A percentile compares a stretch with the other conserved stretches of the same genome.
Evolutionary conservation across 2,329 filamentous ascomycete genomes (phyloP).

Genomic region (Apiospora saccharicola): DNA sequence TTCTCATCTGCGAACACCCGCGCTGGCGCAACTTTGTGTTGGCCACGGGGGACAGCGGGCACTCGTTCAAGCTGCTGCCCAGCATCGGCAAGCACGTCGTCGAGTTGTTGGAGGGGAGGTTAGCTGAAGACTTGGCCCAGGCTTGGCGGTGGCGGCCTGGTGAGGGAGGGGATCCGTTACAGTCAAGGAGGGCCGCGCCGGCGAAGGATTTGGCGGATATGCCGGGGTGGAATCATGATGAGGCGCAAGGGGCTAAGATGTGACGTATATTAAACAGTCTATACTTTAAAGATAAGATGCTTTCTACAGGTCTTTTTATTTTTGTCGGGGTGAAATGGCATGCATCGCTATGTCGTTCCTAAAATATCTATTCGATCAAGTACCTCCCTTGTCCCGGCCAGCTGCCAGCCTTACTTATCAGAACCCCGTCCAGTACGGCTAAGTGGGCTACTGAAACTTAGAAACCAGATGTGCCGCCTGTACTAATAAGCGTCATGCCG

Average conservation of each 20-base stretch:
- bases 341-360: too few species aligned
- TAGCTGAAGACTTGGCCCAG: slow-evolving; percentile 47
- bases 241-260: background rate
- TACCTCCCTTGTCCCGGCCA: too few species aligned
- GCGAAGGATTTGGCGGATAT: slow-evolving; percentile 54
- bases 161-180: slow-evolving; percentile 47
- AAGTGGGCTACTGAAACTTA: too few species aligned
- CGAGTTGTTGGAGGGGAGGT: slow-evolving; percentile 49
- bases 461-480: too few species aligned
- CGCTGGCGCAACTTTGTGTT: slow-evolving; percentile 53
- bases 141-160: slow-evolving; percentile 55
- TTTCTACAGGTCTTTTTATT: too few species aligned
- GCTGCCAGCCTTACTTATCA: too few species aligned
- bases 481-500: too few species aligned
- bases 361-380: too few species aligned
- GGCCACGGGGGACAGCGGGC: slow-evolving; percentile 55
- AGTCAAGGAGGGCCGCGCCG: slow-evolving; percentile 47
- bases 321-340: too few species aligned
- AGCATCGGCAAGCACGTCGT: slow-evolving; percentile 56
- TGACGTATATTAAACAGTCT: background rate
- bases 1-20: slow-evolving; percentile 46
- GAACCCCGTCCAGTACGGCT: too few species aligned
- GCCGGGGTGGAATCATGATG: slow-evolving; percentile 50
- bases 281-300: too few species aligned
- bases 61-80: slow-evolving; percentile 54